Base-by-base conservation (phyloP, 495 filamentous ascomycete genomes). In the Aspergillus bertholletiae region DNA sequence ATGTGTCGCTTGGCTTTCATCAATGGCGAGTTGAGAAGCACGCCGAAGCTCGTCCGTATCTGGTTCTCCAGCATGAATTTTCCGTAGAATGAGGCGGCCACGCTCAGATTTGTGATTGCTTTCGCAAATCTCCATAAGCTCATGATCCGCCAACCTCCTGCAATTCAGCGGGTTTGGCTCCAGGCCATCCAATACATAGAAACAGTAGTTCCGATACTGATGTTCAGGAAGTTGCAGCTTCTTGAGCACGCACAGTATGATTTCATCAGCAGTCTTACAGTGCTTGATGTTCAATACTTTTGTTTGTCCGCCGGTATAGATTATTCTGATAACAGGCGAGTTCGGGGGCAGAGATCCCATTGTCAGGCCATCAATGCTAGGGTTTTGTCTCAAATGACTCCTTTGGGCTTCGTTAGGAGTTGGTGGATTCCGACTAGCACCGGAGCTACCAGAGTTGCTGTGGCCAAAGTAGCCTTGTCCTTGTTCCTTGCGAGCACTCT, bases 251-350 rank as follows among this genome's bases (percentile, higher is more conserved):
- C 84, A 85, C 23, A 88, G 76, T 69, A 96, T 89, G 49, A 99
- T 86, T 52, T 96, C 90, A 57, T 97, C 94, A 28, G 89, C 84
- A 2, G 88, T 95, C 62, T 86, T 90, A 78, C 90, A 96, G 57
- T 86, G 88, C 50, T 88, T 86, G 46, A 97, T 87, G 65, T 91
- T 89, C 51, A 97, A 81, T 7, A 96, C 91, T 67, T 92, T 92
- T 27, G 91, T 96, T 53, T 88, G 85, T n/a, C 90, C 88, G 40
- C 87, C 90, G 24, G 86, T 89, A 55, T 92, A 96, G 61, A 97
- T 96, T 34, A 97, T 88, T 37, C 90, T 83, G 55, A 97, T 94
- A 46, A 95, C 82, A 37, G 89, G 85, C 62, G 90, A 86, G 63
- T 89, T 87, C 35, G 80, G 76, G 22, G 90, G 92, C 49, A 96